Evolutionary conservation across 495 filamentous ascomycete species (phyloP).

Genomic region (Annulohypoxylon moriforme): DNA sequence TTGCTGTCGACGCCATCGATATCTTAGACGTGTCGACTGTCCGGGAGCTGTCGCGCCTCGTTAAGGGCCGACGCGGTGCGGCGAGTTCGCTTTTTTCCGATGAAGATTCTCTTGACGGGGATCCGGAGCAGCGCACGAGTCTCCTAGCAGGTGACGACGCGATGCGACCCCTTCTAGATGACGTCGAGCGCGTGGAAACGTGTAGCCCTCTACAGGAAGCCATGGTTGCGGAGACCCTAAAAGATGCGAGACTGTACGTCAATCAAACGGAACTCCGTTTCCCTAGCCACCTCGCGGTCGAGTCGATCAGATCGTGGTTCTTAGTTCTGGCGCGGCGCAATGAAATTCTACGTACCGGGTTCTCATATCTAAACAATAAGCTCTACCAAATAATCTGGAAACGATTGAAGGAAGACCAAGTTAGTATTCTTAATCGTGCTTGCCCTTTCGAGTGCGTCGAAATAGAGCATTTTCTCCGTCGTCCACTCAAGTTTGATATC

Average conservation of each 20-base stretch:
- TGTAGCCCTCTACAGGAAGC: slow-evolving; percentile 78
- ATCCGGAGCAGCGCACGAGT: background rate
- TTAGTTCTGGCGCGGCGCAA: slow-evolving; percentile 63
- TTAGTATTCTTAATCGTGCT: slow-evolving; percentile 53
- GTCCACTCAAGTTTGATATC: slow-evolving; percentile 69
- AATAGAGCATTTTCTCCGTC: slow-evolving; percentile 58
- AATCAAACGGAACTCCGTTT: slow-evolving; percentile 77
- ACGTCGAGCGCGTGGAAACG: slow-evolving; percentile 64
- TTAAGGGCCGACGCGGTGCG: background rate
- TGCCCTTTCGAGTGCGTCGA: slow-evolving; percentile 19
- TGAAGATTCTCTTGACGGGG: background rate
- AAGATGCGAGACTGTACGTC: slow-evolving; percentile 69
- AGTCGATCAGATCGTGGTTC: slow-evolving; percentile 60
- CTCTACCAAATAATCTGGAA: slow-evolving; percentile 75
- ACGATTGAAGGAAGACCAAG: slow-evolving; percentile 52
- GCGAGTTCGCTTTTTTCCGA: background rate
- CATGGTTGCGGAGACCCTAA: slow-evolving; percentile 78
- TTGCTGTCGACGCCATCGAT: slow-evolving; percentile 63
- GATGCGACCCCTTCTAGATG: slow-evolving; percentile 31
- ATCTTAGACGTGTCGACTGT: slow-evolving; percentile 66
- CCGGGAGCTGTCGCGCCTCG: slow-evolving; percentile 29
- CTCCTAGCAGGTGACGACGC: slow-evolving; percentile 35
- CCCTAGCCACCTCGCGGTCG: slow-evolving; percentile 39
- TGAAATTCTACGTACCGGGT: slow-evolving; percentile 77
- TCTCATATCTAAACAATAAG: slow-evolving; percentile 61